Base-by-base conservation (phyloP, 2,329 filamentous ascomycete genomes). In the Fusarium sterilihyphosum region DNA sequence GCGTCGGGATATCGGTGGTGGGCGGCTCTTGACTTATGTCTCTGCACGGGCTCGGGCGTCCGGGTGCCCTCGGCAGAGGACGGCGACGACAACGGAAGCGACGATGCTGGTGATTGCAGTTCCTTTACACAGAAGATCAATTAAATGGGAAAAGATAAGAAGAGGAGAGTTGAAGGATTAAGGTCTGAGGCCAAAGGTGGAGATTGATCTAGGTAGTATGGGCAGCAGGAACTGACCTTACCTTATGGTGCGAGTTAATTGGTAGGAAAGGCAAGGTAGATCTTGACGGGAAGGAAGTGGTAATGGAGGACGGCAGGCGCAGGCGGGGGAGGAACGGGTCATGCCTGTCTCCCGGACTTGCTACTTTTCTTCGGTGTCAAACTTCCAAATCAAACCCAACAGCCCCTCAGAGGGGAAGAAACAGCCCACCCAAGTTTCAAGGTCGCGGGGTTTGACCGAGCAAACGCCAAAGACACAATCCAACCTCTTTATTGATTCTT, bases 11-110 rank as follows among this genome's bases (percentile, higher is more conserved):
- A 61, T 75, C 69, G 61, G 75, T 63, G 67, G 70, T 76, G 69
- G 63, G 58, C 64, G 67, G 73, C 67, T 70, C 68, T 75, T 74
- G 38, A 52, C 33, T 59, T 29, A 49, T 57, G 60, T 73, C 71
- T 75, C 73, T 72, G 76, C 76, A 76, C 74, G 76, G 76, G 74
- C 76, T 77, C 76, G 76, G 76, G 76, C 76, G 69, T 78, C 76
- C 76, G 76, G 74, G 70, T 77, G 74, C 74, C 74, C 74, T 69
- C 72, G 70, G 76, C 71, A 75, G 76, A 60, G 74, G 67, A 73
- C 71, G 73, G 73, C 73, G 76, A 58, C 73, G 61, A 63, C 70
- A 65, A 63, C 73, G 54, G 67, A 59, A 61, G 64, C 59, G 63
- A 47, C 53, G 43, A 72, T 49, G 35, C 49, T 61, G 43, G 46